phyloP scores from a whole-genome alignment of 257 asterid species.

The Thymus quinquecostatus region DNA sequence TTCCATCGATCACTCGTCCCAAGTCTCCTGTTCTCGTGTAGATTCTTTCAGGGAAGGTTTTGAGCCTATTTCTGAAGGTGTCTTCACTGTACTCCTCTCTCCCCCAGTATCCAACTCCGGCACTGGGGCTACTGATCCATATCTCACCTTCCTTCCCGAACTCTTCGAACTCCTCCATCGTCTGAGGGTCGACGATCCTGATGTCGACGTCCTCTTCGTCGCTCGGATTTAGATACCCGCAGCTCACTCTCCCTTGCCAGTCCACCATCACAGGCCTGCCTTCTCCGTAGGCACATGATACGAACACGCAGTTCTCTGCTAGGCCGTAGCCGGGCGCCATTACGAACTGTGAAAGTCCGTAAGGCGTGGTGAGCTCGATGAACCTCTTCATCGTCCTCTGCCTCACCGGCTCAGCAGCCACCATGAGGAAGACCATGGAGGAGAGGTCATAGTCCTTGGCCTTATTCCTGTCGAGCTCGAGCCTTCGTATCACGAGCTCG shows the following conservation, averaged over 20 bases:
- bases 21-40: slow-evolving; percentile 79
- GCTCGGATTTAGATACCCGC: slow-evolving; percentile 54
- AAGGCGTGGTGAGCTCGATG: slow-evolving; percentile 57
- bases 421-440: slow-evolving; percentile 69
- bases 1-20: slow-evolving; percentile 64
- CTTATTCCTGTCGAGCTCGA: slow-evolving; percentile 59
- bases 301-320: slow-evolving; percentile 90
- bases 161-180: slow-evolving; percentile 49
- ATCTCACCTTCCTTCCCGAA: slow-evolving; percentile 75
- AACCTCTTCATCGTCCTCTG: slow-evolving; percentile 66
- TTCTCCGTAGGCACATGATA: slow-evolving; percentile 77
- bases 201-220: slow-evolving; percentile 55
- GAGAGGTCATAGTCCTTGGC: slow-evolving; percentile 59
- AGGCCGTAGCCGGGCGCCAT: slow-evolving; percentile 92
- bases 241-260: slow-evolving; percentile 87
- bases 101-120: slow-evolving; percentile 86
- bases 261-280: slow-evolving; percentile 67
- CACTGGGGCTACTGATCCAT: slow-evolving; percentile 85
- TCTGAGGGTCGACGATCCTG: slow-evolving; percentile 67
- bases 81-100: slow-evolving; percentile 51
- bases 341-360: slow-evolving; percentile 72
- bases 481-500: slow-evolving; percentile 64
- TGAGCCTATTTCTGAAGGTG: slow-evolving; percentile 54
- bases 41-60: slow-evolving; percentile 36
- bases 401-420: slow-evolving; percentile 89